A percentile compares a stretch with the other conserved stretches of the same genome.
Conservation (phyloP, 2,329 filamentous ascomycete species). For the Lachnellula suecica region DNA sequence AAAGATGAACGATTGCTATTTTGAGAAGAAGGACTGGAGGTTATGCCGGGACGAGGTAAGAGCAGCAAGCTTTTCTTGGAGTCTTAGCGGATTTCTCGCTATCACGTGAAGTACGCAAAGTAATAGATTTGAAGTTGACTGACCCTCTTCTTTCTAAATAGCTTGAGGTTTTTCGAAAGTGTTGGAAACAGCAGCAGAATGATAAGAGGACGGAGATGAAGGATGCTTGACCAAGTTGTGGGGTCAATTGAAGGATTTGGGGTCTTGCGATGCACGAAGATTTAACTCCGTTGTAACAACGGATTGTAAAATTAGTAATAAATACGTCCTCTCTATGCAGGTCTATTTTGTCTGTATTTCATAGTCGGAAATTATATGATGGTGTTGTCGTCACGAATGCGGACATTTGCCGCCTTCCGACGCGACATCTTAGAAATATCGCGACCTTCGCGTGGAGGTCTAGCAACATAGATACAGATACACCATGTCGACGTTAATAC, state of each 20-base stretch:
- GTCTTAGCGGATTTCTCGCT: constrained; percentile 21
- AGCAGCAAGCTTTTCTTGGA: constrained; percentile 19
- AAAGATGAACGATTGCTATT: constrained; percentile 94
- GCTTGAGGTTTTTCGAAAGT: constrained; percentile 88
- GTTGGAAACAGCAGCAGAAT: constrained; percentile 90
- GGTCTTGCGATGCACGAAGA: neutral
- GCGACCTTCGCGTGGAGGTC: constrained; percentile 16
- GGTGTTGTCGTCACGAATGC: constrained; percentile 8
- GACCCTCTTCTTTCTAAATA: constrained; percentile 38
- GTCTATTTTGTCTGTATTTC: no score
- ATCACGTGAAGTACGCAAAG: constrained; percentile 22
- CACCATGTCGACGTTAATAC: constrained; percentile 21
- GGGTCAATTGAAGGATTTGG: neutral
- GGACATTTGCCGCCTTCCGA: neutral
- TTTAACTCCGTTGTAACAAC: neutral
- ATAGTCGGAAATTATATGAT: neutral
- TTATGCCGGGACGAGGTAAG: constrained; percentile 83
- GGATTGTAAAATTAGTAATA: no score
- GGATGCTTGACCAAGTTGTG: constrained; percentile 48
- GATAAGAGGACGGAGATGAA: constrained; percentile 77
- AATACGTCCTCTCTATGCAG: no score
- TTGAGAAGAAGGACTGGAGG: constrained; percentile 94
- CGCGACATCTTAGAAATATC: constrained; percentile 13
- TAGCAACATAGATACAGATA: no score
- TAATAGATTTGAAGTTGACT: constrained; percentile 7